Percentiles rank a stretch among this genome's conserved stretches.
These are phyloP conservation scores for Aphanocladium album DNA, from an alignment of 2,329 filamentous ascomycete species.

Conservation along the genomic window DNA sequence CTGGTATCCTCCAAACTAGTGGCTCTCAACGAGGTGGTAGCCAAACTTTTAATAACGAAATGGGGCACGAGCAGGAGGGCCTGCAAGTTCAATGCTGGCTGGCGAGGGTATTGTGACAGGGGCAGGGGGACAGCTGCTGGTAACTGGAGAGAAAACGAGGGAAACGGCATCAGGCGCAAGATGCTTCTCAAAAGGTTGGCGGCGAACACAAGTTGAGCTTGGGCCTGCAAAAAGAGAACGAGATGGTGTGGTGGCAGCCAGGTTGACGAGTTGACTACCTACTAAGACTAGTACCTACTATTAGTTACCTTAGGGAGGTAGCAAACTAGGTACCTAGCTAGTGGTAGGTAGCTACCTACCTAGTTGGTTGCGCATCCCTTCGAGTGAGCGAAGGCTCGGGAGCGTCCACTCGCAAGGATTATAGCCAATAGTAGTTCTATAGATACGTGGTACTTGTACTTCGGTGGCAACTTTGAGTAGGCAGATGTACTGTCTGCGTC, in stretches of 20 bases:
- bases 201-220: neutral
- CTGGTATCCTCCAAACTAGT: conserved; percentile 1
- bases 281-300: too few relatives aligned
- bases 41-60: neutral
- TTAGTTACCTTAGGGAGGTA: too few relatives aligned
- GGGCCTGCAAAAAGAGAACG: neutral
- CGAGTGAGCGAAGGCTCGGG: too few relatives aligned
- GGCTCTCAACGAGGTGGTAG: neutral
- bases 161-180: neutral
- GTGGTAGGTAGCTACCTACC: too few relatives aligned
- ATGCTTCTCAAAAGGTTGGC: neutral
- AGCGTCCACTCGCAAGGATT: too few relatives aligned
- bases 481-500: too few relatives aligned
- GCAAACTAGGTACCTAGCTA: too few relatives aligned
- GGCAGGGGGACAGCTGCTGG: neutral
- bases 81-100: neutral
- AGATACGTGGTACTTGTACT: too few relatives aligned
- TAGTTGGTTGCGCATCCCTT: too few relatives aligned
- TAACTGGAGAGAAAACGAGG: neutral
- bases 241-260: neutral
- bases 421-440: too few relatives aligned
- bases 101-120: neutral
- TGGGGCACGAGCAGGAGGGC: neutral
- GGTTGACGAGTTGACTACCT: neutral
- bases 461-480: too few relatives aligned